phyloP scores from a whole-genome alignment of 768 basidiomycete species.

The Mycena vulgaris region DNA sequence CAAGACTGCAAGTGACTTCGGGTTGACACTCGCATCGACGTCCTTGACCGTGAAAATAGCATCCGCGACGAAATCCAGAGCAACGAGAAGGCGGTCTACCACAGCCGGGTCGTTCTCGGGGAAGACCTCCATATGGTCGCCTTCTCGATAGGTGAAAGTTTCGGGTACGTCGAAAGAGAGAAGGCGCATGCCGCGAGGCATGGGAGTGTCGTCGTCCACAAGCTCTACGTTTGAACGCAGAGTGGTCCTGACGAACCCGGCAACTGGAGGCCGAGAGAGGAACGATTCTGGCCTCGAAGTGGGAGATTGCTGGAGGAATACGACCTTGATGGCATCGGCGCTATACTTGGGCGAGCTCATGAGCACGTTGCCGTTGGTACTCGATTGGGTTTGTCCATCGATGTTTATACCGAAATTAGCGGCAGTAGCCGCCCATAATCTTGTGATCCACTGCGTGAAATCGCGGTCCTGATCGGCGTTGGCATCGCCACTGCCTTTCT shows the following conservation, averaged over 20 bases:
- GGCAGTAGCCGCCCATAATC: slow-evolving; percentile 33
- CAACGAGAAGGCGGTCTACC: slow-evolving; percentile 24
- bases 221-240: slow-evolving; percentile 26
- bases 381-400: neutral
- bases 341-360: slow-evolving; percentile 10
- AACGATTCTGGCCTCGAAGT: neutral
- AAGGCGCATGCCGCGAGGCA: slow-evolving; percentile 32
- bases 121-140: slow-evolving; percentile 34
- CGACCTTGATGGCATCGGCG: slow-evolving; percentile 21
- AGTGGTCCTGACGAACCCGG: slow-evolving; percentile 23
- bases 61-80: slow-evolving; percentile 33
- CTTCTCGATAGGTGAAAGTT: slow-evolving; percentile 26
- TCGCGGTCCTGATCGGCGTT: slow-evolving; percentile 35
- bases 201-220: slow-evolving; percentile 29
- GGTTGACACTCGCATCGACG: slow-evolving; percentile 22
- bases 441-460: slow-evolving; percentile 30
- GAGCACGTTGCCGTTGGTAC: slow-evolving; percentile 11
- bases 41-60: slow-evolving; percentile 28
- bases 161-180: slow-evolving; percentile 29
- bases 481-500: slow-evolving; percentile 36
- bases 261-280: slow-evolving; percentile 14
- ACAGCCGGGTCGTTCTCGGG: slow-evolving; percentile 33
- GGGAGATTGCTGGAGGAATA: slow-evolving; percentile 6
- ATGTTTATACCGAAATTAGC: slow-evolving; percentile 34
- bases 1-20: slow-evolving; percentile 13